Evolutionary conservation across 208 protist genomes (phyloP).

Genomic region (Vickermania spadyakhi): DNA sequence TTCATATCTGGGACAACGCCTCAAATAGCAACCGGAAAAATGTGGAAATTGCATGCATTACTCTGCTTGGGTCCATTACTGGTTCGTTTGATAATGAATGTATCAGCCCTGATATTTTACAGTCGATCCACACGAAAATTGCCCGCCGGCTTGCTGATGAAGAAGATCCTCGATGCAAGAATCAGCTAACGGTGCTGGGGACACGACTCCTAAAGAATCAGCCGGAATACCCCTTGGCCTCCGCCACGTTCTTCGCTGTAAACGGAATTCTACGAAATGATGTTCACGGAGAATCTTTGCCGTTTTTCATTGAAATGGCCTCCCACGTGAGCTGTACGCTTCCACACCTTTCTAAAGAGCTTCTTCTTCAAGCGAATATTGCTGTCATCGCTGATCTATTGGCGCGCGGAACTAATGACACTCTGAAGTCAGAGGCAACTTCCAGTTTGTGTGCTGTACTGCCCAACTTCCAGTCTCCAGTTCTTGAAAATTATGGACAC

Average conservation of each 20-base stretch:
- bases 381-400: constrained; percentile 45
- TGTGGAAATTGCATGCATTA: constrained; percentile 30
- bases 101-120: constrained; percentile 1
- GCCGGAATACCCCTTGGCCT: background rate
- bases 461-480: constrained; percentile 13
- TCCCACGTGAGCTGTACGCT: constrained; percentile 48
- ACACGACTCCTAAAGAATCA: background rate
- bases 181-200: background rate
- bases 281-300: constrained; percentile 53
- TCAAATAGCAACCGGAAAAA: constrained; percentile 11
- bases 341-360: constrained; percentile 10
- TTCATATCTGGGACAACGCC: constrained; percentile 31
- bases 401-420: constrained; percentile 37
- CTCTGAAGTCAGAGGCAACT: constrained; percentile 71
- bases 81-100: constrained; percentile 10
- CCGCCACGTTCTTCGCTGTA: constrained; percentile 14
- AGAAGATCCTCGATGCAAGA: background rate
- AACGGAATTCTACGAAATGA: constrained; percentile 56
- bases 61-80: constrained; percentile 17
- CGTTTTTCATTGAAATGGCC: constrained; percentile 58
- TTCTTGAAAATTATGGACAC: constrained; percentile 22
- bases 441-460: constrained; percentile 47
- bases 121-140: background rate
- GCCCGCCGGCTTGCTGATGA: background rate
- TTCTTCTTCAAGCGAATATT: constrained; percentile 27